Base-by-base conservation (phyloP, 176 grass and related monocot species). In the Oryza australiensis region DNA sequence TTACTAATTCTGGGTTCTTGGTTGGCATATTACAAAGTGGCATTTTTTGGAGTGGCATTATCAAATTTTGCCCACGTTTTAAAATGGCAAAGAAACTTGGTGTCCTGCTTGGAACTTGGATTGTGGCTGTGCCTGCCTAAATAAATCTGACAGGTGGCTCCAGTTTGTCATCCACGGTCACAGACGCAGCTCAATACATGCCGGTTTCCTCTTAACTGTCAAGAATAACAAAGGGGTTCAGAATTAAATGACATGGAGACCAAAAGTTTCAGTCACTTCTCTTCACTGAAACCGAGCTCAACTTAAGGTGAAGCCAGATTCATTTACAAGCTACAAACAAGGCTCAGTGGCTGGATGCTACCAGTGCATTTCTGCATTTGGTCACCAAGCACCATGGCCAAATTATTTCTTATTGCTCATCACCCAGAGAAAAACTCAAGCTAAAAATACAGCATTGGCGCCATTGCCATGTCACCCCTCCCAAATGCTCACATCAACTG, bases 391-490 rank as follows among this genome's bases (percentile, higher is more conserved):
- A 40, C 29, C 85, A 40, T 68, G 37, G 49, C 62, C 70, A 11
- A 24, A 81, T 89, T 89, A 80, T 80, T 85, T 70, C 30, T 85
- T 85, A 81, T 76, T 85, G 22, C 27, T 68, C 74, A 43, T 38
- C 62, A 41, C 12, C 12, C 55, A 26, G 15, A 70, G 23, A 71
- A 70, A 16, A 71, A 51, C 37, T 26, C 28, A 24, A 0, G 26
- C 53, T 75, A 53, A 76, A 45, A 80, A 5, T 89, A 76, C 40
- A 63, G 33, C 77, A 77, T 66, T 81, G 43, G 41, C 2, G 59
- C 53, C 30, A 41, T 5, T 4, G 3, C 12, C 70, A 48, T 40
- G 38, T 0, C 33, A 4, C 34, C 6, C 22, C 46, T 64, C 5
- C 29, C 40, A 26, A 3, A 12, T 71, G 26, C 15, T 84, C 46